Conservation (phyloP, 2,329 filamentous ascomycete genomes). For the Coniochaeta sp. region DNA sequence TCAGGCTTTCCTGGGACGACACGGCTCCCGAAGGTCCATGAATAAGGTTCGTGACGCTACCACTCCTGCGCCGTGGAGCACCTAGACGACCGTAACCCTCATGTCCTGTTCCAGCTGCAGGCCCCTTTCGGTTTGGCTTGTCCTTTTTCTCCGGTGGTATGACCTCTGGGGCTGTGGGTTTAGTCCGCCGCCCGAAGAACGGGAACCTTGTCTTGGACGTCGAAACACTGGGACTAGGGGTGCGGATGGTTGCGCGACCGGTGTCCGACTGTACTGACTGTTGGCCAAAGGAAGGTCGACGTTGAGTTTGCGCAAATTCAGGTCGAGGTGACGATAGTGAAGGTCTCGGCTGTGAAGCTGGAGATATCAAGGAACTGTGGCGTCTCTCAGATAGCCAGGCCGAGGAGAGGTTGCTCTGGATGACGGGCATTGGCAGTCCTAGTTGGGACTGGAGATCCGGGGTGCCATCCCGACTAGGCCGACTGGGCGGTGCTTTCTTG, state of each 20-base stretch:
- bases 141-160: conserved; percentile 47
- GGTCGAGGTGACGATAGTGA: conserved; percentile 24
- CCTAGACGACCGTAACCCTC: conserved; percentile 73
- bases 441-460: conserved; percentile 53
- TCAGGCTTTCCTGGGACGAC: conserved; percentile 45
- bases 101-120: conserved; percentile 86
- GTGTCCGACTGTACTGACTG: conserved; percentile 3
- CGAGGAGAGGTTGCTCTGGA: conserved; percentile 54
- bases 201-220: conserved; percentile 63
- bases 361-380: conserved; percentile 28
- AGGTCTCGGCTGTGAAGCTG: conserved; percentile 26
- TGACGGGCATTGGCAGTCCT: conserved; percentile 43
- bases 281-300: neutral
- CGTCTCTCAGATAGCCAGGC: conserved; percentile 41
- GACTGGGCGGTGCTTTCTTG: conserved; percentile 39
- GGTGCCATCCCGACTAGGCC: conserved; percentile 64
- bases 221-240: conserved; percentile 49
- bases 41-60: conserved; percentile 42
- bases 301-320: conserved; percentile 5
- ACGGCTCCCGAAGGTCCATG: conserved; percentile 36
- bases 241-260: conserved; percentile 26
- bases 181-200: conserved; percentile 69
- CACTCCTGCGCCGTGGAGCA: conserved; percentile 54
- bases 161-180: conserved; percentile 49
- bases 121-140: conserved; percentile 62